These are phyloP conservation scores for Lactarius indigo DNA, from an alignment of 768 basidiomycete species.

Conservation along the genomic window DNA sequence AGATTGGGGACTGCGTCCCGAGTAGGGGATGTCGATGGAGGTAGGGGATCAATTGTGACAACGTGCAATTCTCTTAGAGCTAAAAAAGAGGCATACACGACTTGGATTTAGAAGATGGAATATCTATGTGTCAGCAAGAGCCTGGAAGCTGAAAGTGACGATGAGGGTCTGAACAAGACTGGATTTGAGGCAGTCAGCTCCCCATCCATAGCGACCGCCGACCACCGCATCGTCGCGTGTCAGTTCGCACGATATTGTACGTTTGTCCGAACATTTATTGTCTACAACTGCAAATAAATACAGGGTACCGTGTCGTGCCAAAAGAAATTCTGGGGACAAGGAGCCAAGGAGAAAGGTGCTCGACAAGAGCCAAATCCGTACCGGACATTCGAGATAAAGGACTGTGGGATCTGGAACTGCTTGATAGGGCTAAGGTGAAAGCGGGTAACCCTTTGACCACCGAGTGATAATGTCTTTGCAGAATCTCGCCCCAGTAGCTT, in stretches of 20 bases:
- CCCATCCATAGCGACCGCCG: conserved; percentile 3
- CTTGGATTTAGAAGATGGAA: conserved; percentile 19
- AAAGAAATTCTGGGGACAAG: not conserved
- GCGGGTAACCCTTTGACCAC: not conserved
- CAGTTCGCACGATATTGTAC: conserved; percentile 23
- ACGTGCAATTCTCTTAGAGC: conserved; percentile 23
- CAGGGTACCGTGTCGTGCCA: not conserved
- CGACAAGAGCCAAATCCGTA: not conserved
- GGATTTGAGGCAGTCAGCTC: conserved; percentile 8
- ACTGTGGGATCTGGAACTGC: not conserved
- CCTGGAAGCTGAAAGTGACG: conserved; percentile 4
- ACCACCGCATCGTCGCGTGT: conserved; percentile 16
- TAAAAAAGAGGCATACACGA: conserved; percentile 25
- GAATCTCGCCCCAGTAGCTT: not conserved
- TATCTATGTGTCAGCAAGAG: conserved; percentile 24
- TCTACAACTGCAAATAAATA: conserved; percentile 8
- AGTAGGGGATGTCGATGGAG: conserved; percentile 27
- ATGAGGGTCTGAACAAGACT: conserved; percentile 16
- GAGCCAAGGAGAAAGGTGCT: not conserved
- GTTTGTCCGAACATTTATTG: not conserved
- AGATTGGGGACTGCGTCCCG: conserved; percentile 27
- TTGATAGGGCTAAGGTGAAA: not conserved
- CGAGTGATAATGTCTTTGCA: not conserved
- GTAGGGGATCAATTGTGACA: conserved; percentile 29
- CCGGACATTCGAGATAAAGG: not conserved